Evolutionary conservation across 208 protist genomes (phyloP), one percentile per base, ranked within the genome.

Genomic region (Leishmania braziliensis): DNA sequence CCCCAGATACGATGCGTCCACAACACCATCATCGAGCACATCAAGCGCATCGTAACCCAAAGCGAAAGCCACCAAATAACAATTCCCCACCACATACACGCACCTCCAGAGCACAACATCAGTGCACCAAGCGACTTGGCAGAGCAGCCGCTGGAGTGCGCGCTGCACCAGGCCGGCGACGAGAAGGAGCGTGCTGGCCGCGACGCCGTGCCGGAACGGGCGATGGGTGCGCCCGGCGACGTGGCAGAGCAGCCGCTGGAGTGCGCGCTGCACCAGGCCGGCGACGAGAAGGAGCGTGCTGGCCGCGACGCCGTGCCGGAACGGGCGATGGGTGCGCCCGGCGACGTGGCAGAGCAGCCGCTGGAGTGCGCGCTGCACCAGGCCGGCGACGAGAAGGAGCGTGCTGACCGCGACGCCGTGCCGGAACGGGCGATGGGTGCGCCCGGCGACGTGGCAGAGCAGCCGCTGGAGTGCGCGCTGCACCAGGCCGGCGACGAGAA

Each of bases 291-390:
- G 65, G 65, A n/a, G 65, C 65, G 18, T 20, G 65, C 65, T 14
- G 36, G 26, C 65, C 65, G 36, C 65, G 65, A 26, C 65, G 65
- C 65, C n/a, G 36, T 70, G 65, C 65, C 29, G 36, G 65, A 70
- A 33, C 65, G 65, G 65, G 10, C 65, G 36, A 39, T 70, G 65
- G 36, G 65, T 20, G 29, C 33, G 33, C 36, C 65, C 36, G 65
- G 6, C 12, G 65, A n/a, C 65, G 65, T 48, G 36, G 65, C n/a
- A 33, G 9, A 43, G 65, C 65, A 2, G 14, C 33, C 65, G 65
- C 65, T 70, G 65, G 65, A 70, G 36, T 48, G 65, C 65, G 65
- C 65, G 0, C 9, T 70, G 65, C 65, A 70, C 16, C 65, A 70
- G 29, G 65, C 65, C 36, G 65, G 36, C 36, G 36, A 26, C 9